Evolutionary conservation across 805 yeast genomes (phyloP).

Genomic region (Torulaspora microellipsoides): DNA sequence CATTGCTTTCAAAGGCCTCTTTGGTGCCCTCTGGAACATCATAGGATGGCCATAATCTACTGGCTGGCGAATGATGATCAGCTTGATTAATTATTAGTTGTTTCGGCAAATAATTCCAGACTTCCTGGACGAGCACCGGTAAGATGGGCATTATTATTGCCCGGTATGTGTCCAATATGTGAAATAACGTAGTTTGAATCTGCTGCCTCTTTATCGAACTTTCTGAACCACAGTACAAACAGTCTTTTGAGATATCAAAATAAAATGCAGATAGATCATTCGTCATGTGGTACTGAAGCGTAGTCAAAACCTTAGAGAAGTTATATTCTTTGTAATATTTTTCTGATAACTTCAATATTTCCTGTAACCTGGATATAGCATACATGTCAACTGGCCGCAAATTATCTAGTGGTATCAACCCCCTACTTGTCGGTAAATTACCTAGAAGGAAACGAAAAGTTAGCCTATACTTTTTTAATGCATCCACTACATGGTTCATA

Average conservation of each 20-base stretch:
- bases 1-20: conserved; percentile 16
- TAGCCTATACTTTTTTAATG: conserved; percentile 73
- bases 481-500: conserved; percentile 70
- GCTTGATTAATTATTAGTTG: conserved; percentile 18
- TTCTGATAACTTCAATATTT: conserved; percentile 41
- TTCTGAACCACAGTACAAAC: conserved; percentile 64
- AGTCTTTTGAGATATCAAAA: conserved; percentile 82
- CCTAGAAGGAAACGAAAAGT: conserved; percentile 81
- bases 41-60: conserved; percentile 10
- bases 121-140: conserved; percentile 85
- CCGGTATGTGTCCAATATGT: conserved; percentile 57
- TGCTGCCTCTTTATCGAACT: conserved; percentile 37
- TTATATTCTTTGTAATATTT: conserved; percentile 52
- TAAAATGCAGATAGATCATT: conserved; percentile 74
- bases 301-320: conserved; percentile 66
- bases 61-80: background rate
- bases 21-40: background rate
- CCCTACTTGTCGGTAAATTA: conserved; percentile 49
- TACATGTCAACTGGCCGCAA: conserved; percentile 54
- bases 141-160: conserved; percentile 72
- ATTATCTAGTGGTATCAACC: conserved; percentile 38
- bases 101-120: conserved; percentile 59
- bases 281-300: conserved; percentile 67
- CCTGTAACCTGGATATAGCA: conserved; percentile 50
- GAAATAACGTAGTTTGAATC: conserved; percentile 61